Conservation (phyloP, 768 basidiomycete species). For the Tylopilus subfusipes region DNA sequence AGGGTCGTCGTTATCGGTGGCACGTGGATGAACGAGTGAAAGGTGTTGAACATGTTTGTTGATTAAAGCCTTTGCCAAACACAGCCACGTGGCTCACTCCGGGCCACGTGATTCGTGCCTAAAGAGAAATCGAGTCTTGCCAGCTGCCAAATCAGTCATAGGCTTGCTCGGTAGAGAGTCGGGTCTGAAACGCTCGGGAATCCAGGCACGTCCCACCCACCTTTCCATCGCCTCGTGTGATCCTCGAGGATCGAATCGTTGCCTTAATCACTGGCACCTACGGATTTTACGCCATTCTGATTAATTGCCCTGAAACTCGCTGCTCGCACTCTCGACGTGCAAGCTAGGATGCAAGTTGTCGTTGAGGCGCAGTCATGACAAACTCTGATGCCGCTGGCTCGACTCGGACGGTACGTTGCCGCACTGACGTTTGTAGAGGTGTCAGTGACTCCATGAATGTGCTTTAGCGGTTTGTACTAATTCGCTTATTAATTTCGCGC, state of each 20-base stretch:
- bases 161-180: background rate
- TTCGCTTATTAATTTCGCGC: conserved; percentile 1
- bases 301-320: conserved; percentile 1
- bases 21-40: background rate
- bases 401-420: no score
- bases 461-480: background rate
- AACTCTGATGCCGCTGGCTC: background rate
- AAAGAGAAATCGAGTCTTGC: no score
- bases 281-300: conserved; percentile 16
- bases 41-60: conserved; percentile 8
- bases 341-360: background rate
- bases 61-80: conserved; percentile 24
- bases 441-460: background rate
- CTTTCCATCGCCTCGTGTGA: conserved; percentile 17
- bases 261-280: conserved; percentile 6
- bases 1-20: background rate
- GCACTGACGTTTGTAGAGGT: background rate
- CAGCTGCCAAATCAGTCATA: conserved; percentile 5
- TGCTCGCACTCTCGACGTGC: background rate
- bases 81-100: conserved; percentile 11
- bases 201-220: conserved; percentile 2
- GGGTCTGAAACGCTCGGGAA: background rate
- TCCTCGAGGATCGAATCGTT: conserved; percentile 24
- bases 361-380: background rate
- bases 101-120: background rate